Percentiles rank a stretch among this genome's conserved stretches.
phyloP scores from a whole-genome alignment of 2,329 filamentous ascomycete species.

The Colletotrichum sansevieriae region DNA sequence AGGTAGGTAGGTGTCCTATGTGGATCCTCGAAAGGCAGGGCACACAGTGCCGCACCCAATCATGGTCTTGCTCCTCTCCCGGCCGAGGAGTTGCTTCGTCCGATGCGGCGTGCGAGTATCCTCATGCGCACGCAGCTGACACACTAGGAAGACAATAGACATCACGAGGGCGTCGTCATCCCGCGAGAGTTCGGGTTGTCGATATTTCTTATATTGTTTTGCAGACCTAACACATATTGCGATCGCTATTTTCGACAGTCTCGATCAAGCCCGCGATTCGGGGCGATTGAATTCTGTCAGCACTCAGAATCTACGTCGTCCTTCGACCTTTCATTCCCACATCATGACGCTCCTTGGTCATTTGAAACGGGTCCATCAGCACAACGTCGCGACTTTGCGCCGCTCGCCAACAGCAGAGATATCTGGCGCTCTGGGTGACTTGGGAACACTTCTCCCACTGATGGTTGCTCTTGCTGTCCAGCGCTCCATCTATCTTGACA shows the following conservation, averaged over 20 bases:
- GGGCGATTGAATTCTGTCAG: not conserved
- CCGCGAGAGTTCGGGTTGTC: not conserved
- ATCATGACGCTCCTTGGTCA: constrained; percentile 38
- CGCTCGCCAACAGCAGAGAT: constrained; percentile 75
- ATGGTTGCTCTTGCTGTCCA: constrained; percentile 88
- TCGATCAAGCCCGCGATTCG: not conserved
- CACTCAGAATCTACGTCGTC: not conserved
- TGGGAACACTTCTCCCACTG: constrained; percentile 90
- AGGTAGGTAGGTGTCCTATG: no score
- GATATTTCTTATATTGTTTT: not conserved
- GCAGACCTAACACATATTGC: not conserved
- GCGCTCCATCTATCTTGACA: constrained; percentile 82
- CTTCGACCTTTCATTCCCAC: not conserved
- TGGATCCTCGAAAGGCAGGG: no score
- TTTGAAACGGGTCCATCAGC: constrained; percentile 52
- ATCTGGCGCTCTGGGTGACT: constrained; percentile 87
- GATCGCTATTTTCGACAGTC: not conserved
- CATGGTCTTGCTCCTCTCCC: constrained; percentile 1
- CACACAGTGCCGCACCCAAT: constrained; percentile 9
- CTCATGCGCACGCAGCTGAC: constrained; percentile 10
- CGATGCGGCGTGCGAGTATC: constrained; percentile 6
- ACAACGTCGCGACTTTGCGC: constrained; percentile 64
- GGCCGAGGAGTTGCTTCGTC: constrained; percentile 35
- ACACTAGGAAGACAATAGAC: not conserved
- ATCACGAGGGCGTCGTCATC: constrained; percentile 35